Percentiles rank a stretch among this genome's conserved stretches.
These are phyloP conservation scores for Trichoderma oligosporum DNA, from an alignment of 2,329 filamentous ascomycete species.

Conservation along the genomic window DNA sequence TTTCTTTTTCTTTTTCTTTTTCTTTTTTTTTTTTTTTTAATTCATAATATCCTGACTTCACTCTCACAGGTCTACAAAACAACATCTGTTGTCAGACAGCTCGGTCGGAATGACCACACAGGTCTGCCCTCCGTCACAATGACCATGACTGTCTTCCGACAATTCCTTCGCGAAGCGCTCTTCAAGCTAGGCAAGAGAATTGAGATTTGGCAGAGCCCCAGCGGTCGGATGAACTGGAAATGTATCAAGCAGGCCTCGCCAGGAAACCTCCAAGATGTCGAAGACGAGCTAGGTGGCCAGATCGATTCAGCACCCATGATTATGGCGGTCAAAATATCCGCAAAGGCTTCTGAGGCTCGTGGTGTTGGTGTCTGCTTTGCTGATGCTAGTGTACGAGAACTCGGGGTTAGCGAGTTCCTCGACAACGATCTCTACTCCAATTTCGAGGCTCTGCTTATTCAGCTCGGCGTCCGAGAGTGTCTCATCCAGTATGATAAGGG, in stretches of 20 bases:
- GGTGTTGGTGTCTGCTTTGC: constrained; percentile 95
- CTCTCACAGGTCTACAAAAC: constrained; percentile 80
- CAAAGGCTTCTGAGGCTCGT: constrained; percentile 80
- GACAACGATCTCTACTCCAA: constrained; percentile 99
- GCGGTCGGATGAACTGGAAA: constrained; percentile 85
- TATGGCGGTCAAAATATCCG: constrained; percentile 85
- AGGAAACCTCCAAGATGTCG: constrained; percentile 92
- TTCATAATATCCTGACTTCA: no score
- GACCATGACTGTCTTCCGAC: constrained; percentile 90
- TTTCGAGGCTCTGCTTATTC: constrained; percentile 92
- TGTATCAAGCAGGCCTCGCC: constrained; percentile 88
- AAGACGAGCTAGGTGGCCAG: constrained; percentile 85
- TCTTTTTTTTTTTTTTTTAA: neutral
- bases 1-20: neutral
- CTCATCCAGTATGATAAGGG: constrained; percentile 74
- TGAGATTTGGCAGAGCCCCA: constrained; percentile 79
- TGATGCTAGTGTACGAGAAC: constrained; percentile 90
- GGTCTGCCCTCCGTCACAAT: constrained; percentile 90
- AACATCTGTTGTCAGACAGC: constrained; percentile 86
- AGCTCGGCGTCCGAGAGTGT: constrained; percentile 92
- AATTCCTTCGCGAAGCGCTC: constrained; percentile 89
- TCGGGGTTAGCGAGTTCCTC: constrained; percentile 96
- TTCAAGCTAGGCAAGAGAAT: constrained; percentile 87
- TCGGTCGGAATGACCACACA: constrained; percentile 79
- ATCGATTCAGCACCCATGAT: constrained; percentile 92